These are phyloP conservation scores for Micractinium conductrix DNA, from an alignment of 139 green algal species.

Conservation along the genomic window DNA sequence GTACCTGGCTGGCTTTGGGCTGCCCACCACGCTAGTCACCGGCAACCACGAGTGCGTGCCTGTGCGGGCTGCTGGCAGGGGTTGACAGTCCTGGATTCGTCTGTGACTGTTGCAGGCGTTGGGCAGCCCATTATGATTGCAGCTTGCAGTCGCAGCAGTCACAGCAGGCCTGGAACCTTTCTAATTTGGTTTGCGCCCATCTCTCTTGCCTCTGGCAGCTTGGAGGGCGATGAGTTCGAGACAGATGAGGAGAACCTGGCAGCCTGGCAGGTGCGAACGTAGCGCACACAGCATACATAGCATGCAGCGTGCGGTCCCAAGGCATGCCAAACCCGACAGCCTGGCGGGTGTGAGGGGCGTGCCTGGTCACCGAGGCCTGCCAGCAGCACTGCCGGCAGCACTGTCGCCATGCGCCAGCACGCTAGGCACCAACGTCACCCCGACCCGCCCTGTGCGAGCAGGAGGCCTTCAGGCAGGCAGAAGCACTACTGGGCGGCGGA, in stretches of 20 bases:
- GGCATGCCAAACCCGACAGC: too few species aligned
- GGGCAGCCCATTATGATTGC: not conserved
- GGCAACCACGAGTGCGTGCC: conserved; percentile 80
- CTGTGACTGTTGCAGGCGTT: not conserved
- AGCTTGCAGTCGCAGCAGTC: not conserved
- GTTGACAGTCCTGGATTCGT: too few species aligned
- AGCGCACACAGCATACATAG: too few species aligned
- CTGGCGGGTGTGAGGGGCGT: too few species aligned
- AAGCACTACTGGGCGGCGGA: conserved; percentile 73
- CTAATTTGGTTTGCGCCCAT: not conserved
- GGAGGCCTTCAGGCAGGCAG: conserved; percentile 53
- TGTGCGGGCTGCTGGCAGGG: not conserved
- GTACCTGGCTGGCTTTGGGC: conserved; percentile 63
- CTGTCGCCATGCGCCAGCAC: too few species aligned
- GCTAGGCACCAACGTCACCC: too few species aligned
- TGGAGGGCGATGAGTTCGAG: conserved; percentile 78
- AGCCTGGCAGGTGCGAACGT: too few species aligned
- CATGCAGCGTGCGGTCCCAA: too few species aligned
- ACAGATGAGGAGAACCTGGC: conserved; percentile 78
- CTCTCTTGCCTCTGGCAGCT: not conserved
- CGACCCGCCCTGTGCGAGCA: too few species aligned
- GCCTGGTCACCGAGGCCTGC: too few species aligned
- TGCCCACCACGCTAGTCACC: conserved; percentile 58
- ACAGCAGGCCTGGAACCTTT: not conserved
- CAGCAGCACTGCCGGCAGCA: too few species aligned